A percentile compares a stretch with the other conserved stretches of the same genome.
Conservation (phyloP, 768 basidiomycete species). For the Cytidiella melzeri region DNA sequence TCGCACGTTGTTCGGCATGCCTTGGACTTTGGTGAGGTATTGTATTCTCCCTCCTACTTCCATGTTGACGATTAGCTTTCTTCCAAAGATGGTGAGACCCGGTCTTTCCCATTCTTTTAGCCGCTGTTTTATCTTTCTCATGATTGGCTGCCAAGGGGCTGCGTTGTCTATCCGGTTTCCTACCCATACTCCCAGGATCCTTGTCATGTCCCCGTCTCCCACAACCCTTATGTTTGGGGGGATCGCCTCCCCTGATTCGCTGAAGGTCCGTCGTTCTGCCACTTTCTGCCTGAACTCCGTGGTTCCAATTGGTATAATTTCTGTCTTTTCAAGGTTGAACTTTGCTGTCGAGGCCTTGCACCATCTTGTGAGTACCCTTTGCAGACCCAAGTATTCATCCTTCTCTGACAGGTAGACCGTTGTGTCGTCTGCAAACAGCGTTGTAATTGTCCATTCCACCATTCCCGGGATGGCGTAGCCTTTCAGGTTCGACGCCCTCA, state of each 20-base stretch:
- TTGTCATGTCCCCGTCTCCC: not conserved
- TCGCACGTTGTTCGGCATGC: slow-evolving; percentile 22
- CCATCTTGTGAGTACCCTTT: slow-evolving; percentile 17
- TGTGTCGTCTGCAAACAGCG: slow-evolving; percentile 26
- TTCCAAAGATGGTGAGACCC: slow-evolving; percentile 15
- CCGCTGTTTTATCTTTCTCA: slow-evolving; percentile 17
- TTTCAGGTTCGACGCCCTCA: slow-evolving; percentile 1
- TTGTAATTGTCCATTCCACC: slow-evolving; percentile 8
- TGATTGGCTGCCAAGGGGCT: not conserved
- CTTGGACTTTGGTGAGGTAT: slow-evolving; percentile 26
- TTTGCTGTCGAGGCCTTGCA: slow-evolving; percentile 20
- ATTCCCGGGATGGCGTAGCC: slow-evolving; percentile 1
- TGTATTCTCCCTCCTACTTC: slow-evolving; percentile 19
- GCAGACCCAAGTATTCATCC: slow-evolving; percentile 16
- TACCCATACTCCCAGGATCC: slow-evolving; percentile 15
- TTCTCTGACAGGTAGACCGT: slow-evolving; percentile 12
- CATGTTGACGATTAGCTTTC: slow-evolving; percentile 16
- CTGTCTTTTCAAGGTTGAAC: slow-evolving; percentile 21
- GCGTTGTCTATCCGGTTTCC: slow-evolving; percentile 14
- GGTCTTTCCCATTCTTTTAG: slow-evolving; percentile 12
- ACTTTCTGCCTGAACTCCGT: not conserved
- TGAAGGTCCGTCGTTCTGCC: not conserved
- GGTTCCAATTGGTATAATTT: slow-evolving; percentile 18
- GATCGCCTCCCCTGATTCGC: no score
- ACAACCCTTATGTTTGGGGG: not conserved